Evolutionary conservation across 192 early-diverging fungal species (phyloP).

Genomic region (Podila minutissima): DNA sequence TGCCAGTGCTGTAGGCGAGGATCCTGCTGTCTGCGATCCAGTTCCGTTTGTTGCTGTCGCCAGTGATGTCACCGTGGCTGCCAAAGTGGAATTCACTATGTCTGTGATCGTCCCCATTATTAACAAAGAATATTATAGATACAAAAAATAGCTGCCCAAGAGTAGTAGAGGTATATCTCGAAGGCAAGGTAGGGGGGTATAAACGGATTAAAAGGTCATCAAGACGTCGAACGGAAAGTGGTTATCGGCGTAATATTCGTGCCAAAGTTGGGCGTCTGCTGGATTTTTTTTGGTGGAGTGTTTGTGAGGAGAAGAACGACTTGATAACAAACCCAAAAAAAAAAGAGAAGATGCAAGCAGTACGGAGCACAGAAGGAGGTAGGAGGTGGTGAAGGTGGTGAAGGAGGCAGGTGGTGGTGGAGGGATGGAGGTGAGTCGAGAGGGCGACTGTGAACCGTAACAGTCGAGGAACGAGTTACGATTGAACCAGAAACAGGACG

Average conservation of each 20-base stretch:
- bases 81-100: neutral
- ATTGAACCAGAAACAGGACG: neutral
- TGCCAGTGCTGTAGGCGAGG: conserved; percentile 1
- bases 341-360: neutral
- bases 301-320: neutral
- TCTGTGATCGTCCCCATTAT: too few relatives aligned
- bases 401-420: neutral
- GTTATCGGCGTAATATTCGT: too few relatives aligned
- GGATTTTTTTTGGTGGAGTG: neutral
- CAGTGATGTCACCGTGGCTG: neutral
- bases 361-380: neutral
- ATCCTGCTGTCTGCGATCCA: neutral
- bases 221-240: too few relatives aligned
- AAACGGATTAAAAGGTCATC: too few relatives aligned
- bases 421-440: neutral
- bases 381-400: neutral
- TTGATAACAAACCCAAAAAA: neutral
- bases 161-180: too few relatives aligned
- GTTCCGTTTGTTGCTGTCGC: neutral
- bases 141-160: too few relatives aligned
- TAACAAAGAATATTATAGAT: too few relatives aligned
- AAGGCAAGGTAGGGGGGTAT: too few relatives aligned
- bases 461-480: conserved; percentile 8
- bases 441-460: conserved; percentile 18
- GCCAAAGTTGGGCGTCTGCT: neutral